These are phyloP conservation scores for Xerocomus potaroensis DNA, from an alignment of 768 basidiomycete genomes.

Conservation along the genomic window DNA sequence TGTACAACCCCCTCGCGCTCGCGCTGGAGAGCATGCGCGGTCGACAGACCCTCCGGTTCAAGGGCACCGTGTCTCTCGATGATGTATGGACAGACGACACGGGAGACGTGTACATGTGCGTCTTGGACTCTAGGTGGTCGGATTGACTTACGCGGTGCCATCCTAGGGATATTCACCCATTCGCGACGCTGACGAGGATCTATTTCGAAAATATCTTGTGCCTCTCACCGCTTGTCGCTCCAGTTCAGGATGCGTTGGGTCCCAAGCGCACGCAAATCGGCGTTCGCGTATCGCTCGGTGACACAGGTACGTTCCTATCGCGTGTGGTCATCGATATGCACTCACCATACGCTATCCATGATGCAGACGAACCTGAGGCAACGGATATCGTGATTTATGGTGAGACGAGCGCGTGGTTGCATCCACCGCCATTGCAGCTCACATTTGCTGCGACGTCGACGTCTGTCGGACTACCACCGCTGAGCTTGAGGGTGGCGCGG, in stretches of 20 bases:
- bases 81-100: slow-evolving; percentile 60
- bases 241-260: slow-evolving; percentile 18
- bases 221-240: slow-evolving; percentile 33
- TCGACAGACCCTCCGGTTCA: slow-evolving; percentile 55
- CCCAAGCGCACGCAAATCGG: slow-evolving; percentile 45
- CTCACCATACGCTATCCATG: background rate
- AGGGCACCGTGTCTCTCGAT: slow-evolving; percentile 47
- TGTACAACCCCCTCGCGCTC: slow-evolving; percentile 66
- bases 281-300: slow-evolving; percentile 66
- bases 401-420: slow-evolving; percentile 24
- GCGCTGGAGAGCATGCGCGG: slow-evolving; percentile 81
- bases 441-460: slow-evolving; percentile 17
- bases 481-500: slow-evolving; percentile 51
- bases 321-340: too few species aligned
- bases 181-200: slow-evolving; percentile 52
- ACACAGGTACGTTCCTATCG: slow-evolving; percentile 42
- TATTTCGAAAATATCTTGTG: slow-evolving; percentile 75
- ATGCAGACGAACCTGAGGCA: slow-evolving; percentile 61
- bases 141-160: background rate
- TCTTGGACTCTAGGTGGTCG: background rate
- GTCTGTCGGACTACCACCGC: slow-evolving; percentile 18
- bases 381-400: slow-evolving; percentile 61
- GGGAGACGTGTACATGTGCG: slow-evolving; percentile 42
- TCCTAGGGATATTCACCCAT: slow-evolving; percentile 65
- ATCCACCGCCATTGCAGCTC: slow-evolving; percentile 7